Base-by-base conservation (phyloP, 768 basidiomycete species). In the Kwoniella bestiolae region DNA sequence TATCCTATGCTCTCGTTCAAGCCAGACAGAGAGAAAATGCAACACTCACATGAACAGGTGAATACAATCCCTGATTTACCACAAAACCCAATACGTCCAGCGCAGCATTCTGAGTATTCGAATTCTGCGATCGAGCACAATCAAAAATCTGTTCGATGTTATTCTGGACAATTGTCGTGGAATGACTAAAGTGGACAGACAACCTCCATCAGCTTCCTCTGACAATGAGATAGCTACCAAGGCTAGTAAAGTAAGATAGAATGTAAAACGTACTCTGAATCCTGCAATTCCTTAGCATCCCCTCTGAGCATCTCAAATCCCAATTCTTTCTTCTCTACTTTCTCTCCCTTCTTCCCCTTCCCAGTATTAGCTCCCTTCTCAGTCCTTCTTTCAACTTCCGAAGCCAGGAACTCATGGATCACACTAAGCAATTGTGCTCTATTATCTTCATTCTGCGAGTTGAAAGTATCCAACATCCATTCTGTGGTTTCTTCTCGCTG, bases 251-350 rank as follows among this genome's bases (percentile, higher is more conserved):
- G n/a, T n/a, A 38, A 3, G 26, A 21, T 31, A 12, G 34, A 16
- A 2, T 4, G 12, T 18, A 2, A 11, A 18, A 67, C 87, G 73
- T 81, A 97, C 96, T 94, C 94, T 5, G 95, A 97, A 72, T 98
- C 96, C 0, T 95, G 93, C 78, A 98, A 95, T 1, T 90, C 92
- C 73, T 93, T 90, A 0, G 93, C 93, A 73, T 95, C 94, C 0
- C 96, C 96, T 3, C 98, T 90, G 8, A 99, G 84, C 73, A 96
- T 92, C 0, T 90, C 90, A 89, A 99, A 94, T 73, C 94, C 97
- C 60, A 81, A 73, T n/a, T 63, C 65, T 16, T 38, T 18, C 45
- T 60, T 55, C 34, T 16, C 38, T 2, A 57, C 58, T 26, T 47
- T 34, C 9, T 32, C 34, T 25, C 82, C 73, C 29, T 60, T 65